These are phyloP conservation scores for Neostapfia colusana DNA, from an alignment of 176 grass and related monocot genomes.

Conservation along the genomic window DNA sequence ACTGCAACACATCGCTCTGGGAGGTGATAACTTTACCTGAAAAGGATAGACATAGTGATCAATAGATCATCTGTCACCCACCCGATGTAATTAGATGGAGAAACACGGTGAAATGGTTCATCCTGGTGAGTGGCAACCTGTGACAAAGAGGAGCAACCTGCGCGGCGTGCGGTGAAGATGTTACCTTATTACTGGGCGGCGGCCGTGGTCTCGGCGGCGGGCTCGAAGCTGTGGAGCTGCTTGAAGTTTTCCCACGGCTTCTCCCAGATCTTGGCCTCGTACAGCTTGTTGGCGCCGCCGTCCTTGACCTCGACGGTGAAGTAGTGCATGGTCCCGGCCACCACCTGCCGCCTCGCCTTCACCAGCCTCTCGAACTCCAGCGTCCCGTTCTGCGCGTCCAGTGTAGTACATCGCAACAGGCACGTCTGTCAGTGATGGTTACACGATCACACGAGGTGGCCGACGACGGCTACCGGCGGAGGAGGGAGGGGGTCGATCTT, in stretches of 20 bases:
- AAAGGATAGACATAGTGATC: not conserved
- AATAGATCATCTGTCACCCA: not conserved
- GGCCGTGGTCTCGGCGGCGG: not conserved
- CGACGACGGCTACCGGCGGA: not conserved
- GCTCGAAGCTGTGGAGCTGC: constrained; percentile 64
- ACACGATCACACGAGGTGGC: not conserved
- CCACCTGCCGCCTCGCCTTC: constrained; percentile 60
- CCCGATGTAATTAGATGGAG: not conserved
- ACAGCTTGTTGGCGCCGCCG: constrained; percentile 47
- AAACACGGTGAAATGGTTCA: not conserved
- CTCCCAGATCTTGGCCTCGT: constrained; percentile 64
- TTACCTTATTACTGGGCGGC: constrained; percentile 23
- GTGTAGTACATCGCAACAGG: not conserved
- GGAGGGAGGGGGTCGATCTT: not conserved
- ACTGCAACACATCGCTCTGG: not conserved
- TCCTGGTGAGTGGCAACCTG: not conserved
- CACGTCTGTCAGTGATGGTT: not conserved
- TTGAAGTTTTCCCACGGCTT: constrained; percentile 64
- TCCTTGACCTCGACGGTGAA: constrained; percentile 69
- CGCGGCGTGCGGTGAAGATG: no score
- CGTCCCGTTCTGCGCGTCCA: constrained; percentile 43
- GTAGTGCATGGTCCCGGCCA: constrained; percentile 58
- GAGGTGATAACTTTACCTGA: constrained; percentile 21
- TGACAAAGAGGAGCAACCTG: no score
- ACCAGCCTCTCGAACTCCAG: constrained; percentile 64